A percentile compares a stretch with the other conserved stretches of the same genome.
Evolutionary conservation across 768 basidiomycete genomes (phyloP).

Genomic region (Mycena haematopus): DNA sequence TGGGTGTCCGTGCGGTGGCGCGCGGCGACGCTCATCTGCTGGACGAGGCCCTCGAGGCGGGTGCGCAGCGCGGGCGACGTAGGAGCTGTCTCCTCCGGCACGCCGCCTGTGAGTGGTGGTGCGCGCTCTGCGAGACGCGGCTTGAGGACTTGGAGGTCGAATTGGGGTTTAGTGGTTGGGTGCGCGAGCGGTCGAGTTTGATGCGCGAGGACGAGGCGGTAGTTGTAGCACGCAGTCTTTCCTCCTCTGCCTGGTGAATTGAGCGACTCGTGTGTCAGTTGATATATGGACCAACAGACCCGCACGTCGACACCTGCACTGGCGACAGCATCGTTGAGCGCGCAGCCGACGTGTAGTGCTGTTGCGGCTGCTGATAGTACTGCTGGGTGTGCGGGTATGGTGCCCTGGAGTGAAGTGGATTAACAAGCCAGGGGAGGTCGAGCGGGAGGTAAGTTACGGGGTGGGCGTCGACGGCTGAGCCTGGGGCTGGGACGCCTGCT

Average conservation of each 20-base stretch:
- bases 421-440: constrained; percentile 9
- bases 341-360: constrained; percentile 39
- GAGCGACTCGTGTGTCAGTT: not conserved
- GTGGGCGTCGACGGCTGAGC: not conserved
- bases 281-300: constrained; percentile 44
- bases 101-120: constrained; percentile 65
- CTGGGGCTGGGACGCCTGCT: constrained; percentile 11
- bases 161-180: constrained; percentile 75
- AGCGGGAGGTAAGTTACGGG: constrained; percentile 19
- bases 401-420: constrained; percentile 15
- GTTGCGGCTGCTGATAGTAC: constrained; percentile 13
- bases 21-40: constrained; percentile 70
- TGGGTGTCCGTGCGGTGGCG: constrained; percentile 74
- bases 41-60: constrained; percentile 73
- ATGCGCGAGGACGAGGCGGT: constrained; percentile 65
- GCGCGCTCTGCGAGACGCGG: constrained; percentile 66
- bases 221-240: constrained; percentile 65
- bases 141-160: constrained; percentile 71
- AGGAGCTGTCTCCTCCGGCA: constrained; percentile 76
- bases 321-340: constrained; percentile 80
- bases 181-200: constrained; percentile 80
- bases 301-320: too few relatives aligned
- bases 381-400: constrained; percentile 13
- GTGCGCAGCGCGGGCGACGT: constrained; percentile 78
- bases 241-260: constrained; percentile 78